Percentiles rank a stretch among this genome's conserved stretches.
Conservation (phyloP, 148 eudicot genomes). For the Euryodendron excelsum region DNA sequence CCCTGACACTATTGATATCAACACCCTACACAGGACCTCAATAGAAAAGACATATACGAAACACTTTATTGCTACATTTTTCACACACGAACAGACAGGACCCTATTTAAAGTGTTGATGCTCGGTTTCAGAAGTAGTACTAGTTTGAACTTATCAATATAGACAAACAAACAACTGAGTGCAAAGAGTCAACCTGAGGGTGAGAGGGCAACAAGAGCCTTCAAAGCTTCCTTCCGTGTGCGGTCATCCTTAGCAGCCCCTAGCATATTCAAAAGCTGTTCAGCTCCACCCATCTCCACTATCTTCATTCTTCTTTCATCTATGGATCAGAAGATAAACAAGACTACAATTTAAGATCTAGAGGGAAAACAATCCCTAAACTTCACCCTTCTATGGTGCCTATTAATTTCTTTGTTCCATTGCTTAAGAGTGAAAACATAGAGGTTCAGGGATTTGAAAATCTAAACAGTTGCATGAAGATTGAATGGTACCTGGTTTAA, state of each 20-base stretch:
- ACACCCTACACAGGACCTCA: not conserved
- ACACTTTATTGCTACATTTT: not conserved
- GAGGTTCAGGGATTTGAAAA: not conserved
- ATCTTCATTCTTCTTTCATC: slow-evolving; percentile 87
- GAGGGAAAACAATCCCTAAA: not conserved
- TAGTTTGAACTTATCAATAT: not conserved
- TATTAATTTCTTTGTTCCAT: not conserved
- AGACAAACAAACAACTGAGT: not conserved
- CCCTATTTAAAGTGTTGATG: not conserved
- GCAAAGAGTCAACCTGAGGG: slow-evolving; percentile 47
- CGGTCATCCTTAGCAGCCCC: slow-evolving; percentile 72
- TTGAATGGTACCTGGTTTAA: not conserved
- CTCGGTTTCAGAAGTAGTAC: not conserved
- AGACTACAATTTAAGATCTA: not conserved
- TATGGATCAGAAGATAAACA: slow-evolving; percentile 23
- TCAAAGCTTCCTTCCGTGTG: slow-evolving; percentile 80
- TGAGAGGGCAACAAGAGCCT: slow-evolving; percentile 80
- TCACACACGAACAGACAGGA: not conserved
- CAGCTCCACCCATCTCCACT: slow-evolving; percentile 83
- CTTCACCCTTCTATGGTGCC: not conserved
- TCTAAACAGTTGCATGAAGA: not conserved
- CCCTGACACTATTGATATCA: not conserved
- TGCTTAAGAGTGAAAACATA: not conserved
- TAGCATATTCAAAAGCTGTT: slow-evolving; percentile 78
- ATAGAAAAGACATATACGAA: not conserved